phyloP scores from a whole-genome alignment of 208 protist species.

The Crithidia acanthocephali region DNA sequence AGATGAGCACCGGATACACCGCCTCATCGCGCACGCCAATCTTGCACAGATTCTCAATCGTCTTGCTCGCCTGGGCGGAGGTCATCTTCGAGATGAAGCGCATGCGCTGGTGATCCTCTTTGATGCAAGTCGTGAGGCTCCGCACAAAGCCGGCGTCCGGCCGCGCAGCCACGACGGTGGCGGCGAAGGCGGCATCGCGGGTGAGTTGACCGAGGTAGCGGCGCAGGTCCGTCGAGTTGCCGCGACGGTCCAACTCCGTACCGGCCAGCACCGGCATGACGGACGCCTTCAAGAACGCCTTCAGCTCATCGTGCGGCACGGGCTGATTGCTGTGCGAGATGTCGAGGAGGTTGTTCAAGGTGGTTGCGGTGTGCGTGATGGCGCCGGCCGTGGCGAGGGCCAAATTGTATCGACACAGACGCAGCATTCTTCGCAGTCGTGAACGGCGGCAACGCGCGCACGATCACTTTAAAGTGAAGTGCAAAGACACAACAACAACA shows the following conservation, averaged over 20 bases:
- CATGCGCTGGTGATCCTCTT: slow-evolving; percentile 71
- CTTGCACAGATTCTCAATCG: slow-evolving; percentile 66
- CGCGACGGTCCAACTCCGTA: slow-evolving; percentile 62
- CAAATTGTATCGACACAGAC: slow-evolving; percentile 5
- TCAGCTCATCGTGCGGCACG: slow-evolving; percentile 47
- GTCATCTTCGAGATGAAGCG: slow-evolving; percentile 78
- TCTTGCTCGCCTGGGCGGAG: slow-evolving; percentile 78
- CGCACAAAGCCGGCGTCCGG: slow-evolving; percentile 60
- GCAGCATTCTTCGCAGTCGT: slow-evolving; percentile 26
- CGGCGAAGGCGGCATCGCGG: slow-evolving; percentile 79
- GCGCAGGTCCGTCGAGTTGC: slow-evolving; percentile 54
- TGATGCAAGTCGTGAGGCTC: slow-evolving; percentile 62
- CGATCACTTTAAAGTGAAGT: neutral
- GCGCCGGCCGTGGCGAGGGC: slow-evolving; percentile 27
- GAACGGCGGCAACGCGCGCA: neutral
- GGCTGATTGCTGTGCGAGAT: slow-evolving; percentile 28
- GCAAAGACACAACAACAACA: too few relatives aligned
- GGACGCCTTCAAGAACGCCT: slow-evolving; percentile 54
- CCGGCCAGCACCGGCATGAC: slow-evolving; percentile 77
- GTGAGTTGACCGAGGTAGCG: slow-evolving; percentile 64
- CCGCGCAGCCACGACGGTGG: slow-evolving; percentile 54
- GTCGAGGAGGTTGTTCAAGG: slow-evolving; percentile 72
- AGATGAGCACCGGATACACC: slow-evolving; percentile 59
- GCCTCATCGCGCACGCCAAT: slow-evolving; percentile 58
- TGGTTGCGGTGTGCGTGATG: slow-evolving; percentile 35